phyloP scores from a whole-genome alignment of 2,329 filamentous ascomycete genomes.

The Aspergillus melleus region DNA sequence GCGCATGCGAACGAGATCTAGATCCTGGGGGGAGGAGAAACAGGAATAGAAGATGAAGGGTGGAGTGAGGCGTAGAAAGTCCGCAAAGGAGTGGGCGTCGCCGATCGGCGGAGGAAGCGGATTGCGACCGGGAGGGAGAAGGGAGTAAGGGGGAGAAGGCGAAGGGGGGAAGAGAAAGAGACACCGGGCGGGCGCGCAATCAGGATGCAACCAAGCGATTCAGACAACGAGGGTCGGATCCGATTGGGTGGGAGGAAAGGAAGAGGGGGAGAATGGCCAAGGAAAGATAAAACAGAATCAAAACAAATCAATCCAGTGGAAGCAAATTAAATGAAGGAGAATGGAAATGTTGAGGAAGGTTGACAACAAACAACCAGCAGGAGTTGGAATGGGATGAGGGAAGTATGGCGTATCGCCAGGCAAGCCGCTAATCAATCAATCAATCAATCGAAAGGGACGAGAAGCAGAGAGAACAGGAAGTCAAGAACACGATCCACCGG shows the following conservation, averaged over 20 bases:
- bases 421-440: neutral
- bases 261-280: too few species aligned
- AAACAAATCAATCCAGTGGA: neutral
- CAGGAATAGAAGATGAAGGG: conserved; percentile 10
- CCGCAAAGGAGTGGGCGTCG: conserved; percentile 15
- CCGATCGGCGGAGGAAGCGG: conserved; percentile 17
- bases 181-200: neutral
- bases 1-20: conserved; percentile 26
- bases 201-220: neutral
- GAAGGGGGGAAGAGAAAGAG: conserved; percentile 12
- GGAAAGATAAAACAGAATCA: neutral
- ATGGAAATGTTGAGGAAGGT: neutral
- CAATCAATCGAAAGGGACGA: too few species aligned
- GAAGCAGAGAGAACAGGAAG: conserved; percentile 3
- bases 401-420: neutral
- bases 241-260: neutral
- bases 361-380: neutral
- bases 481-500: conserved; percentile 13
- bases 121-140: conserved; percentile 24
- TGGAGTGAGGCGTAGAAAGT: conserved; percentile 13
- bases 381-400: neutral
- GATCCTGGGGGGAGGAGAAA: conserved; percentile 14
- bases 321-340: neutral
- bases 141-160: conserved; percentile 30
- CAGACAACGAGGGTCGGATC: neutral